These are phyloP conservation scores for Mycena albidolilacea DNA, from an alignment of 768 basidiomycete species.

Conservation along the genomic window DNA sequence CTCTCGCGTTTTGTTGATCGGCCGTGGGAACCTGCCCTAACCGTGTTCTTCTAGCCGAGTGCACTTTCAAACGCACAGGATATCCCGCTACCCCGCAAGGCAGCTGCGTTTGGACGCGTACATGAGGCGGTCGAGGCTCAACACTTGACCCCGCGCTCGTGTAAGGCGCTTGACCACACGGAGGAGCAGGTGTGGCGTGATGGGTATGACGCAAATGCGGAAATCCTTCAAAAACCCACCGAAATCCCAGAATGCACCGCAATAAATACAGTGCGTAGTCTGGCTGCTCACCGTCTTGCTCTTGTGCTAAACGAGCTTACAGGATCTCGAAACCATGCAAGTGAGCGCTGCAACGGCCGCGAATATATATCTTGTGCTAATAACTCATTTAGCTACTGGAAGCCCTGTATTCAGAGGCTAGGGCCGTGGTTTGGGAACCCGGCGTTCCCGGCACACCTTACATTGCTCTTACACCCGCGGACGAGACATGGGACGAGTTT, in stretches of 20 bases:
- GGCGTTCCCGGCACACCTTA: slow-evolving; percentile 52
- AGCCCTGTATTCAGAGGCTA: slow-evolving; percentile 11
- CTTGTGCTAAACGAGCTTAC: neutral
- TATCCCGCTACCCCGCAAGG: neutral
- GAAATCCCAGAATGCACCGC: neutral
- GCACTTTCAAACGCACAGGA: neutral
- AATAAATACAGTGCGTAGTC: slow-evolving; percentile 21
- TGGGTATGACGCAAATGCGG: slow-evolving; percentile 28
- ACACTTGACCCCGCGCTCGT: neutral
- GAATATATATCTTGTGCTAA: slow-evolving; percentile 15
- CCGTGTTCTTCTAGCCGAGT: slow-evolving; percentile 24
- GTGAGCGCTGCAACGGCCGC: slow-evolving; percentile 6
- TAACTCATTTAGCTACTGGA: slow-evolving; percentile 30
- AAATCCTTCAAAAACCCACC: slow-evolving; percentile 23
- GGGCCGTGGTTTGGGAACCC: slow-evolving; percentile 28
- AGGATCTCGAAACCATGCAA: slow-evolving; percentile 2
- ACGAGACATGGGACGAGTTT: slow-evolving; percentile 54
- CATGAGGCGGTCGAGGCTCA: neutral
- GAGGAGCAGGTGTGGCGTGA: slow-evolving; percentile 20
- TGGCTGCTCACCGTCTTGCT: neutral
- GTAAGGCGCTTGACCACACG: neutral
- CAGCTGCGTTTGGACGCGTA: slow-evolving; percentile 21
- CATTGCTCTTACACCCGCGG: slow-evolving; percentile 67
- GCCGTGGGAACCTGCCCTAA: neutral
- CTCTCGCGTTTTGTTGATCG: neutral